phyloP scores from a whole-genome alignment of 208 protist species.

The Endotrypanum monterogeii region DNA sequence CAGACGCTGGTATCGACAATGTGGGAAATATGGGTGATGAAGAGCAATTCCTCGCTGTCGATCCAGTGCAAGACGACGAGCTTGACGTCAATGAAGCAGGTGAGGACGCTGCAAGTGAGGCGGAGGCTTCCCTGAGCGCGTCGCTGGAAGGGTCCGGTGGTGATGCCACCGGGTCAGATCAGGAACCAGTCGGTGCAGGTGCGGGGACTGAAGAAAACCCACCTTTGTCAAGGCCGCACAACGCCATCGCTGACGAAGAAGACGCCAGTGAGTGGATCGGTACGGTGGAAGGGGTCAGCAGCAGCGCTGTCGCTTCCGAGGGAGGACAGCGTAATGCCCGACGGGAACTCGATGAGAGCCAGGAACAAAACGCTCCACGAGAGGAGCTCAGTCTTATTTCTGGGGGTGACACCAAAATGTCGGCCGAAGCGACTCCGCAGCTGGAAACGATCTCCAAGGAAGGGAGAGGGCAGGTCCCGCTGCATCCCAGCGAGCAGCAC shows the following conservation, averaged over 20 bases:
- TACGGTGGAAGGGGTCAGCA: too few relatives aligned
- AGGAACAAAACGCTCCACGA: constrained; percentile 11
- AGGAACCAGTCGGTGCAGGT: background rate
- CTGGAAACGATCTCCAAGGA: background rate
- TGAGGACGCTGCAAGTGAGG: too few relatives aligned
- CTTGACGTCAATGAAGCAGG: background rate
- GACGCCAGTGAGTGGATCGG: background rate
- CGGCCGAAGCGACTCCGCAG: background rate
- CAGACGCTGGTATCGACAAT: background rate
- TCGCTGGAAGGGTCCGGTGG: background rate
- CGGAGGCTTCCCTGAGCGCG: background rate
- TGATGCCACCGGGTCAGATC: background rate
- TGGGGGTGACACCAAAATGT: background rate
- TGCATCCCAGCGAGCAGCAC: background rate
- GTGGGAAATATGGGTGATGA: background rate
- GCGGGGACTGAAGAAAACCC: background rate
- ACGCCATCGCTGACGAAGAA: background rate
- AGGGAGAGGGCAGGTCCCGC: background rate
- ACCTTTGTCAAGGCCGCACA: too few relatives aligned
- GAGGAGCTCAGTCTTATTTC: background rate
- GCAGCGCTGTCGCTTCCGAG: constrained; percentile 1
- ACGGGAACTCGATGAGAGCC: constrained; percentile 12
- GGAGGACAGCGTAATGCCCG: constrained; percentile 11
- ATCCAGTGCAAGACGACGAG: background rate
- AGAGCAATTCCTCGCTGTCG: background rate